Conservation (phyloP, 2,329 filamentous ascomycete species). For the Lachnellula occidentalis region DNA sequence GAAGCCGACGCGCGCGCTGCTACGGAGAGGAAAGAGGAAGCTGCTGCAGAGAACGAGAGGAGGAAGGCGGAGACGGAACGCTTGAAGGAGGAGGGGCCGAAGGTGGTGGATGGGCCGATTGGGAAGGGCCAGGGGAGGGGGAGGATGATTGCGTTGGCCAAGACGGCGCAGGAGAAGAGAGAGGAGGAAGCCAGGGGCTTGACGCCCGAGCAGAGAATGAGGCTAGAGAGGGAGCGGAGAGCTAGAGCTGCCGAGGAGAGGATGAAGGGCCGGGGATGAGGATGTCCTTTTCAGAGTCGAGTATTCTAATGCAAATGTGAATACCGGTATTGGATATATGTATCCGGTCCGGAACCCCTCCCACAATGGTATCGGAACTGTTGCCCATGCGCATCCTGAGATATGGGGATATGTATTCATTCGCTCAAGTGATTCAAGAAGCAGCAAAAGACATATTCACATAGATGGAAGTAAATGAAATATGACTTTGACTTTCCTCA, state of each 20-base stretch:
- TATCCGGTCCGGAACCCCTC: no score
- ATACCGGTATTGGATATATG: no score
- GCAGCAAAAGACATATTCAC: no score
- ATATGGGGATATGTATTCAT: no score
- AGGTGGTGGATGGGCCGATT: slow-evolving; percentile 39
- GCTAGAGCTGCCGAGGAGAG: slow-evolving; percentile 90
- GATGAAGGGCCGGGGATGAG: slow-evolving; percentile 42
- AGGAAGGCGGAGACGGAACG: slow-evolving; percentile 70
- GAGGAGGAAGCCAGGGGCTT: slow-evolving; percentile 81
- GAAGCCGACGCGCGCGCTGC: slow-evolving; percentile 67
- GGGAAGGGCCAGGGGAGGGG: slow-evolving; percentile 38
- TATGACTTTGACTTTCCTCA: no score
- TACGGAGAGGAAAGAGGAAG: slow-evolving; percentile 64
- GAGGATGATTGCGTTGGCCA: slow-evolving; percentile 50
- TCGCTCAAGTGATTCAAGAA: no score
- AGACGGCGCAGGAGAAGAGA: slow-evolving; percentile 73
- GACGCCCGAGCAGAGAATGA: slow-evolving; percentile 80
- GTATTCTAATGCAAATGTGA: no score
- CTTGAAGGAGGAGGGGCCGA: slow-evolving; percentile 60
- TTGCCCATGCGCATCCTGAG: no score
- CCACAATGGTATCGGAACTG: no score
- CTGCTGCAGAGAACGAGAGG: slow-evolving; percentile 63
- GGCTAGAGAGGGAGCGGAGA: slow-evolving; percentile 79
- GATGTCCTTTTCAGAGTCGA: no score
- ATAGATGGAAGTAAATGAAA: no score